Conservation (phyloP, 768 basidiomycete species). For the Mycena indigotica region DNA sequence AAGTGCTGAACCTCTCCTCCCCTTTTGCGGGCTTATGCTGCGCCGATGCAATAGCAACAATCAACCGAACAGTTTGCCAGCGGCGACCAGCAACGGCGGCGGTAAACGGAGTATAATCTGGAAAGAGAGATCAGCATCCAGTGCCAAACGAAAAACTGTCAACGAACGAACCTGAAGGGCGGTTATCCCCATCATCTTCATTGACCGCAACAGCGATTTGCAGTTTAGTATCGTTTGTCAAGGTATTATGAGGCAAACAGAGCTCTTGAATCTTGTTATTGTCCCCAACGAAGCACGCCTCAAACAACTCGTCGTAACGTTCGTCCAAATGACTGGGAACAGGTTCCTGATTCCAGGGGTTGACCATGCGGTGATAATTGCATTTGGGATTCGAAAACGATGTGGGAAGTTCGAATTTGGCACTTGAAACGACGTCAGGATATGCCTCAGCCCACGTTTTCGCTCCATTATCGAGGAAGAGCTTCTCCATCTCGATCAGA, state of each 20-base stretch:
- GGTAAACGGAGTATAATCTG: slow-evolving; percentile 53
- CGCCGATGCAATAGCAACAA: slow-evolving; percentile 56
- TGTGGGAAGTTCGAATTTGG: background rate
- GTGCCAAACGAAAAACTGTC: too few species aligned
- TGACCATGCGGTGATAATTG: slow-evolving; percentile 32
- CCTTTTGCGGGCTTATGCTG: slow-evolving; percentile 49
- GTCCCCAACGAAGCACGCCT: slow-evolving; percentile 57
- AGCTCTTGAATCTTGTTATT: slow-evolving; percentile 51
- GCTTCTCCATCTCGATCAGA: slow-evolving; percentile 35
- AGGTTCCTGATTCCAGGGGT: slow-evolving; percentile 13
- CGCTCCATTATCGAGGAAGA: slow-evolving; percentile 39
- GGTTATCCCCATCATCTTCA: too few species aligned
- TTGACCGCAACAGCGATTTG: slow-evolving; percentile 44
- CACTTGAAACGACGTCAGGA: slow-evolving; percentile 27
- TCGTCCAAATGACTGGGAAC: slow-evolving; percentile 38
- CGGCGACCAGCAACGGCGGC: slow-evolving; percentile 51
- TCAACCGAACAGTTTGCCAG: slow-evolving; percentile 58
- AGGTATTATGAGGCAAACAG: slow-evolving; percentile 47
- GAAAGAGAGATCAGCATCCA: slow-evolving; percentile 27
- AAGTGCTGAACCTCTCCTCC: slow-evolving; percentile 34
- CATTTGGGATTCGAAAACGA: background rate
- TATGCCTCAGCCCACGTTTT: slow-evolving; percentile 47
- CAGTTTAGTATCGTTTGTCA: slow-evolving; percentile 32
- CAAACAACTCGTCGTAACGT: slow-evolving; percentile 56
- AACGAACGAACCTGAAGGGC: too few species aligned